Conservation (phyloP, 2,329 filamentous ascomycete species). For the Aspergillus fumigatus region DNA sequence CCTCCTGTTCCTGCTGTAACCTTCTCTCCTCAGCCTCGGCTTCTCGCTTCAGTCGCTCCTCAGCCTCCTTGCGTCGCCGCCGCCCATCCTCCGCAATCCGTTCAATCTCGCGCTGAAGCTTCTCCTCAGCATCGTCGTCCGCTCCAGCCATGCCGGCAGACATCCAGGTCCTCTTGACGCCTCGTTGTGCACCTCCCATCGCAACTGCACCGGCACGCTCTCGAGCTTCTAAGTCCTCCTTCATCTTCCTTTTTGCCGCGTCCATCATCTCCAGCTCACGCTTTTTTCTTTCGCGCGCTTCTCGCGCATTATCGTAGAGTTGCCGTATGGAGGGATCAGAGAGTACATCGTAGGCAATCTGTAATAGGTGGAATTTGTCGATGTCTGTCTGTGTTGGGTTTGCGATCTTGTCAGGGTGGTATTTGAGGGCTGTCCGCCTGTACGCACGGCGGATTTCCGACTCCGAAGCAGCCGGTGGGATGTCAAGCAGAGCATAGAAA, state of each 20-base stretch:
- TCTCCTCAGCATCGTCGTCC: conserved; percentile 43
- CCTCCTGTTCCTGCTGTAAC: conserved; percentile 40
- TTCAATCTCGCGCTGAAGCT: conserved; percentile 50
- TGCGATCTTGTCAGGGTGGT: conserved; percentile 88
- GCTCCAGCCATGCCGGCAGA: conserved; percentile 16
- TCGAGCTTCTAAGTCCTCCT: conserved; percentile 77
- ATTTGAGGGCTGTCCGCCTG: conserved; percentile 78
- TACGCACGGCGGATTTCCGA: conserved; percentile 79
- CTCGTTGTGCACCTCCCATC: conserved; percentile 39
- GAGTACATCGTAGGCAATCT: conserved; percentile 81
- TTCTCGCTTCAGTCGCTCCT: conserved; percentile 43
- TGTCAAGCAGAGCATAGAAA: conserved; percentile 71
- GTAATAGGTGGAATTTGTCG: conserved; percentile 77
- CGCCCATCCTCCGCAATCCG: conserved; percentile 51
- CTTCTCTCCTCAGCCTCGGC: conserved; percentile 37
- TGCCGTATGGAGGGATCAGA: conserved; percentile 65
- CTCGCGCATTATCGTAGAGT: conserved; percentile 72
- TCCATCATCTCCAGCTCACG: conserved; percentile 70
- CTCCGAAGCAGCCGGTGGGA: conserved; percentile 61
- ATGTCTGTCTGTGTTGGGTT: conserved; percentile 63
- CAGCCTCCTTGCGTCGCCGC: conserved; percentile 47
- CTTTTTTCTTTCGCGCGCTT: conserved; percentile 65
- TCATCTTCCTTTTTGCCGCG: conserved; percentile 67
- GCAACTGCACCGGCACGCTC: conserved; percentile 54
- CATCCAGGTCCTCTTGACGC: conserved; percentile 56